Evolutionary conservation across 169 alveolate species (phyloP), one percentile per base, ranked within the genome.

Genomic region (Plasmodium billcollinsi): DNA sequence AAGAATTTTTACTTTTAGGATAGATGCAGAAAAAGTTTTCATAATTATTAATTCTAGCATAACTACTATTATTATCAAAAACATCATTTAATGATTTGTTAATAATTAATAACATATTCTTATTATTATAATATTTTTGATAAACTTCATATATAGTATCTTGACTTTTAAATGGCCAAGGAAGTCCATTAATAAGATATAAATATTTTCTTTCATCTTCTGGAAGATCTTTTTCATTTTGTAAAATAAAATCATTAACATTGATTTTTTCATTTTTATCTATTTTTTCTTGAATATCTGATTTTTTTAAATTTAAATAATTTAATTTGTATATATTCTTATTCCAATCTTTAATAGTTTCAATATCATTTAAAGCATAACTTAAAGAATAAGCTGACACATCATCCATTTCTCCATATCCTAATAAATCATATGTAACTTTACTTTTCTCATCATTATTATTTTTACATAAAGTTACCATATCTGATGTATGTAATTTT

Each of bases 161-260:
- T 14, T 75, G 88, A 66, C 88, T 75, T 62, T 26, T 75, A 47
- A 75, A 75, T 6, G 88, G 88, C 88, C 88, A 75, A 20, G 88
- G 88, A 14, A 75, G 49, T 43, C 88, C 74, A 24, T 75, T 75
- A 0, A 75, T 52, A 0, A 75, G 49, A 18, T 75, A 75, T 3
- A 75, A 8, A 26, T 62, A 62, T 20, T 56, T 75, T 45, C 54
- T 45, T n/a, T 75, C 63, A n/a, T 15, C 74, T 0, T 1, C 11
- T 14, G 74, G 59, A 3, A 14, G 5, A 0, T 62, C 70, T 18
- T 43, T 49, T 5, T 62, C 88, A 43, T 75, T 45, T 24, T 52
- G 7, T 47, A 75, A 11, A 11, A 63, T 61, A 12, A 11, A 49
- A 62, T 75, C 62, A 2, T 24, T 47, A 14, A 71, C 26, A 39